phyloP scores from a whole-genome alignment of 352 stramenopile genomes.

The Globisporangium spiculum region DNA sequence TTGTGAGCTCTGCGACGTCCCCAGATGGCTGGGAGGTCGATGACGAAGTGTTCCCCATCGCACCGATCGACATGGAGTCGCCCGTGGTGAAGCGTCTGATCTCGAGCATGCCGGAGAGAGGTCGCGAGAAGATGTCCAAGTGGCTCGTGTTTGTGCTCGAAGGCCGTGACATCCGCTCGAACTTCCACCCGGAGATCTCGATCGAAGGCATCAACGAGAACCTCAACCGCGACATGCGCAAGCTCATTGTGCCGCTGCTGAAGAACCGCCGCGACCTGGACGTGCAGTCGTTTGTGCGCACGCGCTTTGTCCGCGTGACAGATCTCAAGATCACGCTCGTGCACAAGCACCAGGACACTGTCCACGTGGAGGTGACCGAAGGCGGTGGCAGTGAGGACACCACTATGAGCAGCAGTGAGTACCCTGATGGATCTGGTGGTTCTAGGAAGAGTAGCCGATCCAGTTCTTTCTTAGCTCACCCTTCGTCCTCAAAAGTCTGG shows the following conservation, averaged over 20 bases:
- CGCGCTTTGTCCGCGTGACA: slow-evolving; percentile 55
- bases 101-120: slow-evolving; percentile 57
- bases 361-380: slow-evolving; percentile 37
- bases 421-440: not conserved
- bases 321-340: slow-evolving; percentile 69
- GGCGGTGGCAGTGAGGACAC: slow-evolving; percentile 7
- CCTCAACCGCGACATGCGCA: slow-evolving; percentile 58
- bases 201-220: slow-evolving; percentile 68
- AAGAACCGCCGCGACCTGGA: slow-evolving; percentile 69
- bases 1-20: slow-evolving; percentile 28
- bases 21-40: slow-evolving; percentile 54
- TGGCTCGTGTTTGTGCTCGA: slow-evolving; percentile 73
- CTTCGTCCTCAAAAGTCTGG: slow-evolving; percentile 27
- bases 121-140: slow-evolving; percentile 65
- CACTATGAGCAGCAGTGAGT: not conserved
- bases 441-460: slow-evolving; percentile 12
- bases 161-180: slow-evolving; percentile 64
- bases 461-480: not conserved
- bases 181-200: slow-evolving; percentile 71
- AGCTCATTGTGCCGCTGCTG: slow-evolving; percentile 66
- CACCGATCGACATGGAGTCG: slow-evolving; percentile 76
- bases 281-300: slow-evolving; percentile 61
- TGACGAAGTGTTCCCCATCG: slow-evolving; percentile 60
- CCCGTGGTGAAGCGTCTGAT: slow-evolving; percentile 66
- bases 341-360: slow-evolving; percentile 56